Evolutionary conservation across 192 early-diverging fungal genomes (phyloP), one percentile per base, ranked within the genome.

Genomic region (Umbelopsis sp.): DNA sequence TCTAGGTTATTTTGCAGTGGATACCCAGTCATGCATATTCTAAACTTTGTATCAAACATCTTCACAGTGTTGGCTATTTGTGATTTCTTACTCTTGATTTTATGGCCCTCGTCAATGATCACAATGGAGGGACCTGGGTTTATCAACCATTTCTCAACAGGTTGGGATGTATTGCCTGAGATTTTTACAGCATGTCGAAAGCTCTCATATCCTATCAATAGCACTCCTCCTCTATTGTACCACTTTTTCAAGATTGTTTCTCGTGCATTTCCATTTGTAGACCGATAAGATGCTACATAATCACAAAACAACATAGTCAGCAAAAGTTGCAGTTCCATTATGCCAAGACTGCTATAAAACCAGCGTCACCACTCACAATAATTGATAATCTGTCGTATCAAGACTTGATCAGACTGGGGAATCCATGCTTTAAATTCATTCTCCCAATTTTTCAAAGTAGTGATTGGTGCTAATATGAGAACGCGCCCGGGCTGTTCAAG

Each of bases 21-120:
- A 41, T 86, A 91, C 0, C 95, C 95, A 1, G 95, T 96, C 70
- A 97, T 71, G 50, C 88, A 89, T 24, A 97, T 74, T 43, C 93
- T 80, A 7, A 84, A 83, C 5, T 65, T 77, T 1, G 92, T 93
- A 32, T 79, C 24, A 1, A 95, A 69, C 32, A 69, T 21, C 26
- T 75, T 80, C 12, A 86, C 50, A 0, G 67, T 21, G 1, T 4
- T 34, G 3, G 68, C 21, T 12, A 78, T 47, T 16, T 41, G 24
- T 0, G 77, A 65, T 3, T 25, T 17, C 14, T 24, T 34, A 66
- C 85, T 92, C 54, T 92, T 92, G 59, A 93, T 84, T n/a, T 71
- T 72, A 77, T 97, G 95, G 3, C 89, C 92, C 81, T 97, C 94
- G 77, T 97, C 95, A 1, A 89, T 86, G 31, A 97, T 83, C 0